Evolutionary conservation across 768 basidiomycete species (phyloP).

Genomic region (Mycena kentingensis): DNA sequence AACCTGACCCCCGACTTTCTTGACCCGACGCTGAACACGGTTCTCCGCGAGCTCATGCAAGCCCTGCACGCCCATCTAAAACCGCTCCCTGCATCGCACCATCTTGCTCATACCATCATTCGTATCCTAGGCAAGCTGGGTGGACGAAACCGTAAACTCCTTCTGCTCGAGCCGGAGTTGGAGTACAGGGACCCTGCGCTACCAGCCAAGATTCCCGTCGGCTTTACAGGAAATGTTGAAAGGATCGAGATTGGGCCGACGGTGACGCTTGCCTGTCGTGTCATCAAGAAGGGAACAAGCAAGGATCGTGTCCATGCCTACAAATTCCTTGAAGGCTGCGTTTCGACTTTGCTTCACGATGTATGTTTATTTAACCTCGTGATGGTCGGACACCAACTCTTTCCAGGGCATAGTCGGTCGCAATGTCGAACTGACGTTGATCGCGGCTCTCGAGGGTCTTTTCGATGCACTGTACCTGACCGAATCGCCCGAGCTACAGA

Average conservation of each 20-base stretch:
- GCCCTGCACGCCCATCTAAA: conserved; percentile 90
- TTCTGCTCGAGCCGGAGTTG: conserved; percentile 78
- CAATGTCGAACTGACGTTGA: conserved; percentile 75
- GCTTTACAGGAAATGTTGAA: conserved; percentile 69
- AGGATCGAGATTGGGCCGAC: conserved; percentile 69
- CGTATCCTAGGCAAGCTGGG: conserved; percentile 96
- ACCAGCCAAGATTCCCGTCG: conserved; percentile 68
- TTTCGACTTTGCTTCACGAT: conserved; percentile 74
- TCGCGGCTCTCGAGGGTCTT: conserved; percentile 69
- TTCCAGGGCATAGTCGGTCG: conserved; percentile 68
- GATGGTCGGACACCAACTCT: neutral
- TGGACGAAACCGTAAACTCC: conserved; percentile 85
- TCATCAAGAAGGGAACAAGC: conserved; percentile 53
- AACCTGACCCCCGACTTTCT: conserved; percentile 97
- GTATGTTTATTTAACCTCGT: conserved; percentile 44
- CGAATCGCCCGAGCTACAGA: conserved; percentile 52
- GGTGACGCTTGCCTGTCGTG: conserved; percentile 62
- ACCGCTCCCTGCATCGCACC: conserved; percentile 85
- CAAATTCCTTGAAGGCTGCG: conserved; percentile 67
- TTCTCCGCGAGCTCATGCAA: conserved; percentile 91
- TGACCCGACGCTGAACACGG: conserved; percentile 91
- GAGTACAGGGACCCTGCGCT: conserved; percentile 71
- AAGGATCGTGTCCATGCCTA: conserved; percentile 63
- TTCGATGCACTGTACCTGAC: conserved; percentile 74
- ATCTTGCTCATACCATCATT: conserved; percentile 91